Evolutionary conservation across 1,139 yeast genomes (phyloP).

Genomic region (Geotrichum reessii): DNA sequence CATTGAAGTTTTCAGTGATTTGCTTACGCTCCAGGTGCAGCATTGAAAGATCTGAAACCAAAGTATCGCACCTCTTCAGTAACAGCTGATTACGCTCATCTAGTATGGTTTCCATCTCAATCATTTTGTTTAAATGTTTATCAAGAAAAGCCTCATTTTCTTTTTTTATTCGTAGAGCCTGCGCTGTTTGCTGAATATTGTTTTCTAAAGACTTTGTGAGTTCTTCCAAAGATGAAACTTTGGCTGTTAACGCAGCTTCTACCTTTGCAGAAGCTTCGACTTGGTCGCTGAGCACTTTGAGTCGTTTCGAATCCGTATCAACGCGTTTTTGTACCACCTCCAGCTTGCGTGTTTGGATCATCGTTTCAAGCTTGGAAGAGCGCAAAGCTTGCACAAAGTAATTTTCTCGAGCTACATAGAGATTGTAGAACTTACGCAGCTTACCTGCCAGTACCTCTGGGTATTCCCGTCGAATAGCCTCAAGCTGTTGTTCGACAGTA

Average conservation of each 20-base stretch:
- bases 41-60: background rate
- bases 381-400: constrained; percentile 19
- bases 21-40: background rate
- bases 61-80: background rate
- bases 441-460: constrained; percentile 13
- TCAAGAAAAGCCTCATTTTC: background rate
- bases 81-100: background rate
- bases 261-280: constrained; percentile 16
- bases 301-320: constrained; percentile 13
- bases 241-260: background rate
- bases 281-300: constrained; percentile 18
- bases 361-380: constrained; percentile 17
- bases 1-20: background rate
- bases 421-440: constrained; percentile 17
- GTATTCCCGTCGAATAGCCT: constrained; percentile 7
- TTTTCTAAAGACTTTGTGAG: background rate
- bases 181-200: background rate
- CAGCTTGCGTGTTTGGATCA: background rate
- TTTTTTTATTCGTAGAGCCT: background rate
- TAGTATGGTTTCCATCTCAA: background rate
- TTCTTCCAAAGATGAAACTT: background rate
- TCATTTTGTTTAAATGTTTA: background rate
- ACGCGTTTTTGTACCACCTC: background rate
- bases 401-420: constrained; percentile 20
- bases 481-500: constrained; percentile 5